Evolutionary conservation across 768 basidiomycete genomes (phyloP), one percentile per base, ranked within the genome.

Genomic region (Gloeostereum incarnatum): DNA sequence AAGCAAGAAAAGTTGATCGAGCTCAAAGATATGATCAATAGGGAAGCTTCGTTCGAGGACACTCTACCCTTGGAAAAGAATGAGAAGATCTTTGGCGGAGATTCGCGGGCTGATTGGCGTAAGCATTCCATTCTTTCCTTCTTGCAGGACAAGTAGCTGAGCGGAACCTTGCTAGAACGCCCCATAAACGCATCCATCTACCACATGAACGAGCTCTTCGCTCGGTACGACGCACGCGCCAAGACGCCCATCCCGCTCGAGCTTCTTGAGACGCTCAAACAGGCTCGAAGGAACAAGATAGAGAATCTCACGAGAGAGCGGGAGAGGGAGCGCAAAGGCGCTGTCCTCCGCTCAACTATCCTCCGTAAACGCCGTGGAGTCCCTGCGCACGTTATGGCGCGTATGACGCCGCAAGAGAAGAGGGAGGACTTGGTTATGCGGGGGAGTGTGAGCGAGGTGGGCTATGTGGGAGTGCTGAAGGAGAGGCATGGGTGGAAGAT

Each of bases 381-480:
- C 1, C 86, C 88, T 0, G 73, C 82, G 0, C 76, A 77, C 45
- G 45, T 82, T 3, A 60, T 77, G 2, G 56, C 53, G 16, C 59
- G 50, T 41, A 75, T 86, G 75, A 61, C 71, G 0, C 59, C 63
- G 1, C 49, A 65, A 45, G 56, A 69, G 41, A 65, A 62, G 41
- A 56, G 52, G 36, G 51, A 63, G 53, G 81, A 86, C 44, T 59
- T 56, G 43, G 56, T 81, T 4, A 62, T 66, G 36, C 52, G 65
- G 23, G 56, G 74, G 25, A 66, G 63, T 26, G 63, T 73, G 2
- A 69, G 78, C 38, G 75, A 80, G 53, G 81, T 71, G 0, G 87
- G 87, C 10, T 88, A 85, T 53, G 69, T 77, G 2, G 85, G 72
- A n/a, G 49, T 57, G 50, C 63, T 79, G 35, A 90, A 88, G 61